Evolutionary conservation across 805 yeast genomes (phyloP), one percentile per base, ranked within the genome.

Genomic region (Candida manassasensis): DNA sequence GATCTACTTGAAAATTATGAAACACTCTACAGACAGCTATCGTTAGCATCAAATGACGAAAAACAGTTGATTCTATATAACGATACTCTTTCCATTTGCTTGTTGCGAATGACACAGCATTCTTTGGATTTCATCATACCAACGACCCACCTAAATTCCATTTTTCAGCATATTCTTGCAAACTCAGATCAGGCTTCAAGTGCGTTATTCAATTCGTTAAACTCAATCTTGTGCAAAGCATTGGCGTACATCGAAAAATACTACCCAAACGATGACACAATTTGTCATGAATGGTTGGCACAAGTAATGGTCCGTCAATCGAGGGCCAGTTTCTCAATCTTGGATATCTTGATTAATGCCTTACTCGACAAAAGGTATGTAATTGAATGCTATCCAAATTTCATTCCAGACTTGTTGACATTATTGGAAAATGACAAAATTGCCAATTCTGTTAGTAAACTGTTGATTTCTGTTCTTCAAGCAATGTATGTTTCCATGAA

Each of bases 131-230:
- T 28, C 13, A 28, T 28, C 13, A 27, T 19, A 3, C 29, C 13
- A 7, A 13, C 21, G 14, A 28, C 21, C 15, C 36, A 25, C 4
- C 27, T 27, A 2, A 31, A 35, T 27, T 3, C 6, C 10, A 17
- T 35, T 6, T 75, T 75, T 47, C 63, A 63, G 16, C 82, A 73
- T 52, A 69, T 82, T 10, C 57, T 81, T 25, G 88, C 79, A 44
- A 79, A 74, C 52, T 79, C 88, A 79, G 77, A 75, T 35, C 84
- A 80, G 34, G 73, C 84, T 1, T 79, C 82, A 4, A 77, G 84
- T 2, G 79, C 94, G 0, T 54, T 84, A 18, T 77, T 81, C 4
- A 84, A 82, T 49, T 80, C 94, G 0, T 53, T 85, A 35, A 72
- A 67, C 36, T 84, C 77, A 21, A 49, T 87, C 30, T 71, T 86